These are phyloP conservation scores for Fusarium heterosporum DNA, from an alignment of 2,329 filamentous ascomycete genomes.

Conservation along the genomic window DNA sequence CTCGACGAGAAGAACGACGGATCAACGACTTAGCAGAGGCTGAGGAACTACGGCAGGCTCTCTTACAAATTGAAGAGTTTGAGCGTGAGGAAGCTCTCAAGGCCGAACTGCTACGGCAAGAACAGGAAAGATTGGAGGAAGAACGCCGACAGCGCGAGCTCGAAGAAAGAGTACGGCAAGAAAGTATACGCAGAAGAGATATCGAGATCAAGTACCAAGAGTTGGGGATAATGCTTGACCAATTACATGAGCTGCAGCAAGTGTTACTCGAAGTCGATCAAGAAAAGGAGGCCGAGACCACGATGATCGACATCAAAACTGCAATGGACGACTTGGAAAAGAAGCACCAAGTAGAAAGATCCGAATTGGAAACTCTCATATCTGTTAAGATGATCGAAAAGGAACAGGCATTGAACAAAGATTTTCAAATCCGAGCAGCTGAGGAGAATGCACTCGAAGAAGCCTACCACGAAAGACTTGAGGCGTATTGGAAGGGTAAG, in stretches of 20 bases:
- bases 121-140: slow-evolving; percentile 53
- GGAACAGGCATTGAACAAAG: slow-evolving; percentile 53
- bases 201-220: slow-evolving; percentile 55
- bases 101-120: slow-evolving; percentile 54
- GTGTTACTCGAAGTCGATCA: slow-evolving; percentile 54
- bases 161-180: slow-evolving; percentile 54
- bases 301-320: slow-evolving; percentile 42
- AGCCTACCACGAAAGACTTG: slow-evolving; percentile 56
- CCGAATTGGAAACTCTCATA: slow-evolving; percentile 44
- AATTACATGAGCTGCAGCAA: slow-evolving; percentile 58
- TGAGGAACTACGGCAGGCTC: slow-evolving; percentile 53
- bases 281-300: slow-evolving; percentile 49
- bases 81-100: slow-evolving; percentile 60
- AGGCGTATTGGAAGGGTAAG: slow-evolving; percentile 54
- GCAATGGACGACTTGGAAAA: slow-evolving; percentile 49
- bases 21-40: slow-evolving; percentile 51
- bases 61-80: slow-evolving; percentile 61
- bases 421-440: slow-evolving; percentile 56
- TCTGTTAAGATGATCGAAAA: slow-evolving; percentile 49
- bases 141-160: slow-evolving; percentile 54
- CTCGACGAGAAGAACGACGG: slow-evolving; percentile 51
- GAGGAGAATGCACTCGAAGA: slow-evolving; percentile 59
- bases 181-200: slow-evolving; percentile 55
- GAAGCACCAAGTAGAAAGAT: slow-evolving; percentile 51
- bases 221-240: slow-evolving; percentile 52